Conservation (phyloP, 768 basidiomycete species). For the Naganishia onofrii region DNA sequence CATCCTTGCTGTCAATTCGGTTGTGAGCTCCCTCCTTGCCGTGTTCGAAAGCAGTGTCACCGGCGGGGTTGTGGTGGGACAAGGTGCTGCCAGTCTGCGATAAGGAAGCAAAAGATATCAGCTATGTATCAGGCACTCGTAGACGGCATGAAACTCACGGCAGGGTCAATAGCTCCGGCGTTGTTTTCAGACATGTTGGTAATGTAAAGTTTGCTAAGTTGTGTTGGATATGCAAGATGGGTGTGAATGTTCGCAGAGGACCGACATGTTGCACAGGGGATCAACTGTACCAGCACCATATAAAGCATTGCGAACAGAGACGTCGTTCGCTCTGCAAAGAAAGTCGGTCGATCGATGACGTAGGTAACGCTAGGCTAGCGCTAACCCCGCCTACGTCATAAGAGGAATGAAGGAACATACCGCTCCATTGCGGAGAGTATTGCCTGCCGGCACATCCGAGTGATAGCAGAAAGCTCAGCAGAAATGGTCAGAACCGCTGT, state of each 20-base stretch:
- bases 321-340: background rate
- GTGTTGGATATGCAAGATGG: background rate
- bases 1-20: slow-evolving; percentile 47
- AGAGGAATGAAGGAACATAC: background rate
- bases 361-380: background rate
- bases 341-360: background rate
- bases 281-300: background rate
- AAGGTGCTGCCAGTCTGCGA: slow-evolving; percentile 32
- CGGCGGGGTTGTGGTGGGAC: slow-evolving; percentile 47
- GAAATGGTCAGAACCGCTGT: too few species aligned
- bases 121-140: background rate
- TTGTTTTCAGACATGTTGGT: slow-evolving; percentile 32
- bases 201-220: background rate
- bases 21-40: slow-evolving; percentile 32
- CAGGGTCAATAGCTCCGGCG: slow-evolving; percentile 45
- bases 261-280: background rate
- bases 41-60: slow-evolving; percentile 33
- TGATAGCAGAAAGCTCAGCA: background rate
- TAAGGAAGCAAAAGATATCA: background rate
- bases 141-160: slow-evolving; percentile 31
- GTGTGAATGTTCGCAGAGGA: background rate
- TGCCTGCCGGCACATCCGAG: background rate
- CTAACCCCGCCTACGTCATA: background rate
- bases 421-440: background rate
- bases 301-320: background rate